phyloP scores from a whole-genome alignment of 345 rosid genomes.

The Corchorus olitorius region DNA sequence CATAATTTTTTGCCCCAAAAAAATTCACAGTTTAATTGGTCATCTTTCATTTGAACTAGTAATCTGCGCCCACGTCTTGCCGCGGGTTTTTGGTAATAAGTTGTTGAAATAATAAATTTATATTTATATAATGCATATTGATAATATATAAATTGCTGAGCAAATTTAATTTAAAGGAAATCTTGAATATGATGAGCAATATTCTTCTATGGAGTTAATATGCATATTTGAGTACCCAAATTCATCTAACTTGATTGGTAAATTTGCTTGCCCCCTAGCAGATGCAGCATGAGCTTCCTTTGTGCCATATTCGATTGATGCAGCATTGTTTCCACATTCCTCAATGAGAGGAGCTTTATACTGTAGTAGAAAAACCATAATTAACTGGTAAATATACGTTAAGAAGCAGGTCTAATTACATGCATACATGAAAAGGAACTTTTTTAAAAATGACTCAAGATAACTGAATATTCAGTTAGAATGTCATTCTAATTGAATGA shows the following conservation, averaged over 20 bases:
- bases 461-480: not conserved
- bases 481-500: not conserved
- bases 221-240: constrained; percentile 13
- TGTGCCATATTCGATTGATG: constrained; percentile 62
- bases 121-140: no score
- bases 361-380: constrained; percentile 38
- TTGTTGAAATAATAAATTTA: no score
- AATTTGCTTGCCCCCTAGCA: constrained; percentile 57
- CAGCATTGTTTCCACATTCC: constrained; percentile 16
- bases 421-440: not conserved
- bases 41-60: no score
- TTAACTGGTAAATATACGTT: constrained; percentile 8
- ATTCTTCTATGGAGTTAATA: no score
- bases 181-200: no score
- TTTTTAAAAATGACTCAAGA: not conserved
- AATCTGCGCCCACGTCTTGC: no score
- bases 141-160: no score
- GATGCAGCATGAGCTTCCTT: constrained; percentile 80
- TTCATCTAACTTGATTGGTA: constrained; percentile 84
- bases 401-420: not conserved
- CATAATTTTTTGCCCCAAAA: no score
- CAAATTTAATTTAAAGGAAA: no score
- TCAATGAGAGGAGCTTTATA: constrained; percentile 84
- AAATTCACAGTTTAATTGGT: no score
- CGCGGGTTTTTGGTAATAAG: no score